Evolutionary conservation across 352 stramenopile genomes (phyloP).

Genomic region (Pythium rhizo-oryzae): DNA sequence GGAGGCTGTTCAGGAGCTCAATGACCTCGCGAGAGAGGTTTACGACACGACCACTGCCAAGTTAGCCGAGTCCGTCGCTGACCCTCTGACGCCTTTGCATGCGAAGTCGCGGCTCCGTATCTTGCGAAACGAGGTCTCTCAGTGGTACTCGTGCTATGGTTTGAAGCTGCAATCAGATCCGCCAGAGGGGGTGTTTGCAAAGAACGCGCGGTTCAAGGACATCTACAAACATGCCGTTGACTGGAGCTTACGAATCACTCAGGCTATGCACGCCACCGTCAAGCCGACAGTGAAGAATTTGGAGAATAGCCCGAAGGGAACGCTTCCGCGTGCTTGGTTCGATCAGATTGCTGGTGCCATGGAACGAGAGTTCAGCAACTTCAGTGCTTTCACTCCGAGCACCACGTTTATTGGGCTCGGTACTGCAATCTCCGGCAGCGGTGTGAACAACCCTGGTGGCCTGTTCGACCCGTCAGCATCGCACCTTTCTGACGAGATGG

Average conservation of each 20-base stretch:
- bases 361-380: conserved; percentile 46
- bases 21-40: conserved; percentile 72
- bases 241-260: conserved; percentile 79
- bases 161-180: conserved; percentile 72
- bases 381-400: conserved; percentile 30
- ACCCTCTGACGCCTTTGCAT: conserved; percentile 67
- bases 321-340: conserved; percentile 79
- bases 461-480: conserved; percentile 25
- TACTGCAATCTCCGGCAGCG: not conserved
- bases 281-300: conserved; percentile 64
- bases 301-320: conserved; percentile 73
- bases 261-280: conserved; percentile 80
- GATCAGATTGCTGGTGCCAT: conserved; percentile 59
- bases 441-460: conserved; percentile 14
- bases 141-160: conserved; percentile 84
- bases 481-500: conserved; percentile 51
- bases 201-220: conserved; percentile 81
- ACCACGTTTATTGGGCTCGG: conserved; percentile 8
- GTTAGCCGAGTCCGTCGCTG: conserved; percentile 73
- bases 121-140: conserved; percentile 77
- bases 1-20: conserved; percentile 72
- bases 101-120: conserved; percentile 77
- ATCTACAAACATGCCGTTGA: conserved; percentile 79
- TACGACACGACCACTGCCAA: conserved; percentile 79
- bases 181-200: conserved; percentile 74